Evolutionary conservation across 768 basidiomycete species (phyloP).

Genomic region (Coprinopsis marcescibilis): DNA sequence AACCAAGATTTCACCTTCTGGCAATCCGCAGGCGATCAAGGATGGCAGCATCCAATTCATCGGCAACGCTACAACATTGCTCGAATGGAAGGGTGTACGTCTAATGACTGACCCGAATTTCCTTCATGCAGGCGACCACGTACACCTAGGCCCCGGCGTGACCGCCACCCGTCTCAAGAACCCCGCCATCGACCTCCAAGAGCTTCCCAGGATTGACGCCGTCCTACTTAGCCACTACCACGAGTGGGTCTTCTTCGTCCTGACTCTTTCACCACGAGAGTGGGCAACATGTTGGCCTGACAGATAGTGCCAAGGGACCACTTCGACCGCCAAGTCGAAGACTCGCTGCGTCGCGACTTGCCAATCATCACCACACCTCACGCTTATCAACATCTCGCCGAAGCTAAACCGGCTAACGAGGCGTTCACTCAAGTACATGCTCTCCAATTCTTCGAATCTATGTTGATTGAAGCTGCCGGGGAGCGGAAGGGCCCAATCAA

Average conservation of each 20-base stretch:
- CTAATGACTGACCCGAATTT: constrained; percentile 10
- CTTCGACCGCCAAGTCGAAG: constrained; percentile 7
- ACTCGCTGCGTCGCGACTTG: constrained; percentile 1
- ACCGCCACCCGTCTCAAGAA: constrained; percentile 4
- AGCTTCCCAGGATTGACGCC: constrained; percentile 3
- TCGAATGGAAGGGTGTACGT: constrained; percentile 9
- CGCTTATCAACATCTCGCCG: constrained; percentile 5
- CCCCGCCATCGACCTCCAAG: constrained; percentile 9
- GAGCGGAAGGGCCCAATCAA: background rate
- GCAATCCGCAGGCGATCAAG: no score
- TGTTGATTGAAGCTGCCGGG: background rate
- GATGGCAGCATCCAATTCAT: constrained; percentile 7
- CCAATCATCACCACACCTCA: constrained; percentile 10
- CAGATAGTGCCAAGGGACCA: no score
- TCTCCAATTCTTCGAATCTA: constrained; percentile 6
- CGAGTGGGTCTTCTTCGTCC: background rate
- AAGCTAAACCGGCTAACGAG: background rate
- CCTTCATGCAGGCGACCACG: constrained; percentile 9
- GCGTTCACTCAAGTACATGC: constrained; percentile 4
- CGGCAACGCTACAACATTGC: constrained; percentile 3
- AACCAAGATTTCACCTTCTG: no score
- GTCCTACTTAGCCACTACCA: constrained; percentile 10
- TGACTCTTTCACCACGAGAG: background rate
- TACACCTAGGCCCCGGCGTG: constrained; percentile 8
- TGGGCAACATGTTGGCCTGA: no score